A percentile compares a stretch with the other conserved stretches of the same genome.
Evolutionary conservation across 2,329 filamentous ascomycete species (phyloP).

Genomic region (Hypoxylon sp.): DNA sequence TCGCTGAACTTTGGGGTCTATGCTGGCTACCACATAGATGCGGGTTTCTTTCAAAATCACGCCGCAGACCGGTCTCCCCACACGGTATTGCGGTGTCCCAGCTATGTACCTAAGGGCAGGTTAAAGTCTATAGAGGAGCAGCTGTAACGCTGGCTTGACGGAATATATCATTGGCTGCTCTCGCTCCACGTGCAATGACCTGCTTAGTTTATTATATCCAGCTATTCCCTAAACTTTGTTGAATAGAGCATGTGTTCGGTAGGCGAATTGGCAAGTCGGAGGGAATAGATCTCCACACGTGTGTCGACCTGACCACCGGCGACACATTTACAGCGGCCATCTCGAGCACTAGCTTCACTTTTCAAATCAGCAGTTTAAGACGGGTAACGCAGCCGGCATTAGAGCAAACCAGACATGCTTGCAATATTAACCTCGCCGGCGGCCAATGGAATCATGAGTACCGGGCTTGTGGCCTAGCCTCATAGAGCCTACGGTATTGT

Average conservation of each 20-base stretch:
- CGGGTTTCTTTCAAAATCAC: constrained; percentile 2
- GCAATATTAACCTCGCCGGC: neutral
- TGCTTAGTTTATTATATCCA: constrained; percentile 10
- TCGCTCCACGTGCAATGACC: constrained; percentile 26
- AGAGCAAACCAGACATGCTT: neutral
- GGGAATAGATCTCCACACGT: constrained; percentile 27
- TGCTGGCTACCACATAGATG: neutral
- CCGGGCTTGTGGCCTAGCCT: neutral
- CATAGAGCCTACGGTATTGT: neutral
- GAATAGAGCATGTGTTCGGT: constrained; percentile 27
- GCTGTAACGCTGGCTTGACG: constrained; percentile 15
- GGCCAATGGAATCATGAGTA: neutral
- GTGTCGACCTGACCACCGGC: constrained; percentile 5
- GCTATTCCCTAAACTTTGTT: neutral
- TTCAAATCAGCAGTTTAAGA: neutral
- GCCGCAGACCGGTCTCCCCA: constrained; percentile 16
- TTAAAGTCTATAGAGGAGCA: neutral
- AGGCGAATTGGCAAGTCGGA: constrained; percentile 19
- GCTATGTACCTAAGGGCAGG: neutral
- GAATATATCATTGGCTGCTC: constrained; percentile 16
- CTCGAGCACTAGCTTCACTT: neutral
- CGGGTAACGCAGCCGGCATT: neutral
- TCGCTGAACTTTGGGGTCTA: constrained; percentile 8
- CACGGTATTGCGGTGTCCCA: constrained; percentile 5
- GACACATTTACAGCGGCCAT: neutral